Base-by-base conservation (phyloP, 2,329 filamentous ascomycete species). In the Apiospora arundinis region DNA sequence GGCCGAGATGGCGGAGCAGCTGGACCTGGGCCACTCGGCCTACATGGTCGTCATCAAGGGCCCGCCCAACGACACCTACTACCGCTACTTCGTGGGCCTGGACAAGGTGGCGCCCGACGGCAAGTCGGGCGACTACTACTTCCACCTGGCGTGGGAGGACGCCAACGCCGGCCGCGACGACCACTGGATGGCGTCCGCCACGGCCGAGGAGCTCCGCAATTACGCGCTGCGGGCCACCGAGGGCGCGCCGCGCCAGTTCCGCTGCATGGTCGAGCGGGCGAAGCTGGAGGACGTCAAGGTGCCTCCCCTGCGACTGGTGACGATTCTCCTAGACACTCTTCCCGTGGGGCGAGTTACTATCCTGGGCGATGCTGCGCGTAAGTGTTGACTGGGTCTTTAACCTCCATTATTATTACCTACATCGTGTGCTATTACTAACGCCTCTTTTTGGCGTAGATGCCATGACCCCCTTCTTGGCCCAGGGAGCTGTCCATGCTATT, bases 121-220 rank as follows among this genome's bases (percentile, higher is more conserved):
- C 44, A 74, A 77, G 14, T 76, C 76, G 0, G 78, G 72, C 16
- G 67, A 72, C 6, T 78, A 78, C 52, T 79, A 78, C 63, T 79
- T 77, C 76, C 73, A 71, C 23, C 1, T 74, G 18, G 56, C 70
- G 23, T 69, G 67, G 67, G 46, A 14, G 16, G 46, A 52, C 32
- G 67, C 32, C 9, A 32, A 40, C 28, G 67, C 67, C 9, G 25
- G n/a, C 32, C 71, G 66, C 25, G 44, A 71, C 11, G 74, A 78
- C 69, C 85, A 97, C 74, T 98, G 94, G 91, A 94, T 95, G 0
- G 86, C 88, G 75, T 49, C 73, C 4, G 73, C 75, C 65, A 85
- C 92, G 9, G 77, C 79, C 14, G 78, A 81, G 74, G 89, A 88
- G 74, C 88, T 91, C 37, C 83, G 91, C 1, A 88, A 88, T 0